phyloP scores from a whole-genome alignment of 73 alveolate species.

The Durusdinium trenchii region DNA sequence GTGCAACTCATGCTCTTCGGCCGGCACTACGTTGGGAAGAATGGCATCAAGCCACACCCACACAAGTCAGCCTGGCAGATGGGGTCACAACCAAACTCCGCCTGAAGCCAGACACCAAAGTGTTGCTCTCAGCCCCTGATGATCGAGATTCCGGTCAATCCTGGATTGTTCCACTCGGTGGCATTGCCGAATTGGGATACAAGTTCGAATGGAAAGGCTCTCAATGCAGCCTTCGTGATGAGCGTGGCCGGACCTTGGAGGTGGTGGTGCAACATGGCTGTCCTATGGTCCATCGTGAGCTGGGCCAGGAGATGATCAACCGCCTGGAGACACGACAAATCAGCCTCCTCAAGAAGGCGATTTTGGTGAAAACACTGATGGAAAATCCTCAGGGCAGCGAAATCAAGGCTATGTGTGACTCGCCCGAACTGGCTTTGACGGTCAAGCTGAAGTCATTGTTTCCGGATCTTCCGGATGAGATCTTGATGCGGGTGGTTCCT shows the following conservation, averaged over 20 bases:
- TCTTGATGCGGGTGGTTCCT: background rate
- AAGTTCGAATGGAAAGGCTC: background rate
- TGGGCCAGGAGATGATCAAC: background rate
- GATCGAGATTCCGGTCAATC: background rate
- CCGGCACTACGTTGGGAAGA: background rate
- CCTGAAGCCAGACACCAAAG: background rate
- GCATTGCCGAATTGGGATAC: background rate
- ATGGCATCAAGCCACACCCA: background rate
- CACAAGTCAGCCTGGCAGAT: background rate
- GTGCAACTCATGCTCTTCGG: background rate
- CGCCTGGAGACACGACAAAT: background rate
- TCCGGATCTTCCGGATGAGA: background rate
- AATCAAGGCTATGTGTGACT: background rate
- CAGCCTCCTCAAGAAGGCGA: background rate
- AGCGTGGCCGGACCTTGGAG: background rate
- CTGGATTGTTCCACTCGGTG: background rate
- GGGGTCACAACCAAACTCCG: background rate
- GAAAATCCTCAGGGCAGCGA: too few relatives aligned
- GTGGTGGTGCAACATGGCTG: background rate
- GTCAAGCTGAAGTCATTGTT: background rate
- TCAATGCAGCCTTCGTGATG: background rate
- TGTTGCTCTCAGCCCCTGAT: background rate
- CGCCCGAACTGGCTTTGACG: background rate
- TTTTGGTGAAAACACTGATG: background rate
- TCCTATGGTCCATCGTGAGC: background rate